Percentiles rank a stretch among this genome's conserved stretches.
phyloP scores from a whole-genome alignment of 2,329 filamentous ascomycete genomes.

The Penicillium sp. region DNA sequence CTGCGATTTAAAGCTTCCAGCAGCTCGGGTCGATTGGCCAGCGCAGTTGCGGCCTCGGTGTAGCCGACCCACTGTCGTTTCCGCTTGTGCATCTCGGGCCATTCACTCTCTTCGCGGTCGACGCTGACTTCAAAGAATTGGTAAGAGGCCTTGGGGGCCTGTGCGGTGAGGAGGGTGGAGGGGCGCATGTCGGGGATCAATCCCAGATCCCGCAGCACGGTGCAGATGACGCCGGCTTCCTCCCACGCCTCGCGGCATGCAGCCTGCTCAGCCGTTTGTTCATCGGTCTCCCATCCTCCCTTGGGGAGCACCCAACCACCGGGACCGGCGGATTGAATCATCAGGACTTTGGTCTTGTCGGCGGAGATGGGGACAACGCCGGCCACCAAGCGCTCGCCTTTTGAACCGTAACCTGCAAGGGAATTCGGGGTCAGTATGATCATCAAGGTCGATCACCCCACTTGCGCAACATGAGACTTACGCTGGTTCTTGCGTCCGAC shows the following conservation, averaged over 20 bases:
- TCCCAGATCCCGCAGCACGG: conserved; percentile 80
- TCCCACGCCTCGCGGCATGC: conserved; percentile 92
- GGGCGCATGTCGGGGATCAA: conserved; percentile 78
- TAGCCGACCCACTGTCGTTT: conserved; percentile 88
- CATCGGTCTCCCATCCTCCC: conserved; percentile 95
- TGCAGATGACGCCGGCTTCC: conserved; percentile 88
- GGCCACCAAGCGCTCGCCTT: conserved; percentile 91
- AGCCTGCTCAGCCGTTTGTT: conserved; percentile 80
- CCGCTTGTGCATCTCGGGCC: conserved; percentile 93
- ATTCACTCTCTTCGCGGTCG: conserved; percentile 76
- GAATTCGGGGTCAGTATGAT: conserved; percentile 20
- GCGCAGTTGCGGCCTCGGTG: conserved; percentile 71
- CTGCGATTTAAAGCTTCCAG: conserved; percentile 82
- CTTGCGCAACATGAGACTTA: conserved; percentile 36
- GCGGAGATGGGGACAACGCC: conserved; percentile 85
- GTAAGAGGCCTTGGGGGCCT: conserved; percentile 64
- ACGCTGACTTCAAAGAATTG: conserved; percentile 79
- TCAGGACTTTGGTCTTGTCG: conserved; percentile 82
- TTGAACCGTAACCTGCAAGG: conserved; percentile 75
- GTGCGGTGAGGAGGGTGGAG: conserved; percentile 50
- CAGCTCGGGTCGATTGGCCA: conserved; percentile 79
- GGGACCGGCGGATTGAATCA: conserved; percentile 88
- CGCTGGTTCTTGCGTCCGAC: conserved; percentile 51
- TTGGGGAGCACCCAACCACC: conserved; percentile 97
- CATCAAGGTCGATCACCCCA: conserved; percentile 15